phyloP scores from a whole-genome alignment of 2,329 filamentous ascomycete genomes.

The Aspergillus versicolor region DNA sequence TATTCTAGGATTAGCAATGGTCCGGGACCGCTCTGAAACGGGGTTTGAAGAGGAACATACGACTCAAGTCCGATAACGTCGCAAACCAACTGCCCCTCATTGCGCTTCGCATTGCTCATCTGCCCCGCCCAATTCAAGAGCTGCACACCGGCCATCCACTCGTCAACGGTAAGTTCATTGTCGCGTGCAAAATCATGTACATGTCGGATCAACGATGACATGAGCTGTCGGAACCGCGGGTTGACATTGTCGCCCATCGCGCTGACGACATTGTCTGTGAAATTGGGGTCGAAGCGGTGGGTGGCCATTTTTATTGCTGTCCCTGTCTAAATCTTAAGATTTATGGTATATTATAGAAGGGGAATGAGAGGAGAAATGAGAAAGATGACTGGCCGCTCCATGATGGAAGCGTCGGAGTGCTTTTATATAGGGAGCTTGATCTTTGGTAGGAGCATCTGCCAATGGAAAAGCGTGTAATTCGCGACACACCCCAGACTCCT shows the following conservation, averaged over 20 bases:
- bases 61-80: slow-evolving; percentile 61
- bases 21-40: too few species aligned
- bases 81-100: slow-evolving; percentile 62
- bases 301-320: slow-evolving; percentile 18
- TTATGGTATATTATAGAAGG: not conserved
- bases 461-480: not conserved
- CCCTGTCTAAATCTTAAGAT: not conserved
- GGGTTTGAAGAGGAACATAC: slow-evolving; percentile 30
- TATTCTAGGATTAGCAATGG: not conserved
- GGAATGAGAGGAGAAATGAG: not conserved
- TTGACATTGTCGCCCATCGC: slow-evolving; percentile 57
- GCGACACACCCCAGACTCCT: slow-evolving; percentile 4
- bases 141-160: slow-evolving; percentile 58
- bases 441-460: not conserved
- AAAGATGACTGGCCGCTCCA: not conserved
- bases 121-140: slow-evolving; percentile 62
- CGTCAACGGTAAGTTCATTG: slow-evolving; percentile 58
- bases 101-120: slow-evolving; percentile 62
- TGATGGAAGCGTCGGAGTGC: not conserved
- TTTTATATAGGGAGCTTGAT: slow-evolving; percentile 1
- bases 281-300: slow-evolving; percentile 45
- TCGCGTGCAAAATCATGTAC: slow-evolving; percentile 61
- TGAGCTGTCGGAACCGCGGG: slow-evolving; percentile 65
- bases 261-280: slow-evolving; percentile 63
- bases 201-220: slow-evolving; percentile 53